A percentile compares a stretch with the other conserved stretches of the same genome.
phyloP scores from a whole-genome alignment of 1,284 basidiomycete species.

The Lignosus rhinocerotis region DNA sequence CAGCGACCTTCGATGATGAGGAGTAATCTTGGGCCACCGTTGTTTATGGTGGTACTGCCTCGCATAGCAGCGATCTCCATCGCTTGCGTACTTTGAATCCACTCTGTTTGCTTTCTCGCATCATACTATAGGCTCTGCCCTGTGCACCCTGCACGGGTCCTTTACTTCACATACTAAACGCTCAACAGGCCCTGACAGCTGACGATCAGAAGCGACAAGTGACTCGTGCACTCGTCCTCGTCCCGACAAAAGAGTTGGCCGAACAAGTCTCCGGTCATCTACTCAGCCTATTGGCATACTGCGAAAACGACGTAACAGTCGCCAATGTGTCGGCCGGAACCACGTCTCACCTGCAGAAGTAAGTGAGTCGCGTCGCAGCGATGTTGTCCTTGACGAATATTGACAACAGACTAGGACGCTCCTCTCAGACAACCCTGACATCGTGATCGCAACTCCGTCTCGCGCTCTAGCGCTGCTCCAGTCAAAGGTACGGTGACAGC shows the following conservation, averaged over 20 bases:
- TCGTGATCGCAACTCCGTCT: slow-evolving; percentile 91
- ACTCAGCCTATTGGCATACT: slow-evolving; percentile 68
- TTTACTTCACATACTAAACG: not conserved
- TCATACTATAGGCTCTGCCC: too few relatives aligned
- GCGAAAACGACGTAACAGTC: slow-evolving; percentile 72
- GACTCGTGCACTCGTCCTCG: slow-evolving; percentile 85
- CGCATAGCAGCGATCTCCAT: too few relatives aligned
- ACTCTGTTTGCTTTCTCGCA: too few relatives aligned
- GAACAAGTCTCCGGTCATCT: slow-evolving; percentile 87
- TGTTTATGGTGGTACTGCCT: too few relatives aligned
- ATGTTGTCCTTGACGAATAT: not conserved
- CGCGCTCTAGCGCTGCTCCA: slow-evolving; percentile 80
- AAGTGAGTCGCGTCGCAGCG: slow-evolving; percentile 25
- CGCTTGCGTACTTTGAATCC: too few relatives aligned
- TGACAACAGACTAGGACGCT: slow-evolving; percentile 51
- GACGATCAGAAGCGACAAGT: slow-evolving; percentile 47
- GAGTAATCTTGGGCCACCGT: too few relatives aligned
- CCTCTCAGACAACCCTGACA: slow-evolving; percentile 89
- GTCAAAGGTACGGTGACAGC: slow-evolving; percentile 56
- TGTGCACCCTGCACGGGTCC: too few relatives aligned
- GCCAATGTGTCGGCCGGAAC: slow-evolving; percentile 83
- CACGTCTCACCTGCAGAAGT: slow-evolving; percentile 80
- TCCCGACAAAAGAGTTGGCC: slow-evolving; percentile 92
- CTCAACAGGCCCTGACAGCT: slow-evolving; percentile 18
- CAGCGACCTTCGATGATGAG: too few relatives aligned